phyloP scores from a whole-genome alignment of 2,329 filamentous ascomycete species.

The Diaporthe citri region DNA sequence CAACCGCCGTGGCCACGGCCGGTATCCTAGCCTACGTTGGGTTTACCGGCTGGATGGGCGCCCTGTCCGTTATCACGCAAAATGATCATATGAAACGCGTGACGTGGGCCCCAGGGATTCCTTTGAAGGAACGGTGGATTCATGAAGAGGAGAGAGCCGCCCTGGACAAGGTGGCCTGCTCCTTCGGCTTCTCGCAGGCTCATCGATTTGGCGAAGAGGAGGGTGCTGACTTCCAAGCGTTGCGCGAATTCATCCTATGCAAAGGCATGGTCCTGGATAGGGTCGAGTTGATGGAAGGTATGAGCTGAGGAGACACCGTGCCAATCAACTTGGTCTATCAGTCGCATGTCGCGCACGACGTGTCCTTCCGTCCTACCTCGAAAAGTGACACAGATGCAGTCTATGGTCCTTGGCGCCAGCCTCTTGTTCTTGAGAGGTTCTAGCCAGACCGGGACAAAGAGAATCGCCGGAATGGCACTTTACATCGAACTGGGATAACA shows the following conservation, averaged over 20 bases:
- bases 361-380: constrained; percentile 17
- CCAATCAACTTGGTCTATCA: constrained; percentile 1
- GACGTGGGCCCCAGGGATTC: constrained; percentile 87
- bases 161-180: constrained; percentile 85
- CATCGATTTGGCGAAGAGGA: constrained; percentile 90
- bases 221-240: constrained; percentile 87
- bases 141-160: constrained; percentile 91
- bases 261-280: constrained; percentile 92
- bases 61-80: constrained; percentile 85
- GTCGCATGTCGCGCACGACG: constrained; percentile 21
- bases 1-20: constrained; percentile 82
- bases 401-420: constrained; percentile 25
- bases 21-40: constrained; percentile 87
- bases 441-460: constrained; percentile 3
- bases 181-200: constrained; percentile 91
- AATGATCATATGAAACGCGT: constrained; percentile 97
- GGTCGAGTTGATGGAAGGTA: constrained; percentile 91
- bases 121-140: constrained; percentile 85
- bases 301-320: constrained; percentile 59
- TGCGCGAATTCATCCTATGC: constrained; percentile 85
- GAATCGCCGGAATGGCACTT: background rate
- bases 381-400: constrained; percentile 26
- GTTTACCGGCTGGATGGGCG: constrained; percentile 83
- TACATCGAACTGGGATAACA: background rate
- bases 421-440: constrained; percentile 8